Evolutionary conservation across 106 monocot species (phyloP).

Genomic region (Dendrobium huoshanense): DNA sequence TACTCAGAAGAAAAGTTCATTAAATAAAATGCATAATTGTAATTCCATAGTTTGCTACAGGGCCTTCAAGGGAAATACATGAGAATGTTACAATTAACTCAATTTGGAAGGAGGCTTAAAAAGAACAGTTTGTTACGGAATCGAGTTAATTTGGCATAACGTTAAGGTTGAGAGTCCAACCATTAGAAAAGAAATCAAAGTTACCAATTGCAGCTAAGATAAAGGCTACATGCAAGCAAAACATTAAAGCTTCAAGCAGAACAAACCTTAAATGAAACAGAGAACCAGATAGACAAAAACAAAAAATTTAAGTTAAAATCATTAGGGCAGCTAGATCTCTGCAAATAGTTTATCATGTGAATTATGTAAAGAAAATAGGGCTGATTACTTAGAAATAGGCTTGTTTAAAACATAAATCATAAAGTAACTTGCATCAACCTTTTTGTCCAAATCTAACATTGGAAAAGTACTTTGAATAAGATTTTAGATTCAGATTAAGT

Average conservation of each 20-base stretch:
- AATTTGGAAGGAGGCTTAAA: too few relatives aligned
- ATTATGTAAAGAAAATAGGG: too few relatives aligned
- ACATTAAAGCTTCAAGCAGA: neutral
- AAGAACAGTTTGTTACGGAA: neutral
- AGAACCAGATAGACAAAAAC: too few relatives aligned
- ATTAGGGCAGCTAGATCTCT: too few relatives aligned
- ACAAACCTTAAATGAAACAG: neutral
- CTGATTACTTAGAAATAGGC: too few relatives aligned
- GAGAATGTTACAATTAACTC: neutral
- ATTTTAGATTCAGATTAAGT: too few relatives aligned
- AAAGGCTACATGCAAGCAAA: neutral
- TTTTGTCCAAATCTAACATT: too few relatives aligned
- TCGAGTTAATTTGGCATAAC: neutral
- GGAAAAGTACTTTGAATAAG: too few relatives aligned
- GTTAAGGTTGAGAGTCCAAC: neutral
- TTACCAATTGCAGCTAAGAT: neutral
- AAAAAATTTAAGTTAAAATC: too few relatives aligned
- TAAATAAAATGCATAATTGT: neutral
- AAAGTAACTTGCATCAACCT: too few relatives aligned
- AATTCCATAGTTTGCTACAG: neutral
- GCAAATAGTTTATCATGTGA: too few relatives aligned
- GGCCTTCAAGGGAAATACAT: neutral
- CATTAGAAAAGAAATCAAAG: neutral
- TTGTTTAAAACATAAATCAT: too few relatives aligned
- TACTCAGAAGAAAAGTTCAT: neutral